Percentiles rank a stretch among this genome's conserved stretches.
Conservation (phyloP, 495 filamentous ascomycete species). For the Geoglossum glabrum region DNA sequence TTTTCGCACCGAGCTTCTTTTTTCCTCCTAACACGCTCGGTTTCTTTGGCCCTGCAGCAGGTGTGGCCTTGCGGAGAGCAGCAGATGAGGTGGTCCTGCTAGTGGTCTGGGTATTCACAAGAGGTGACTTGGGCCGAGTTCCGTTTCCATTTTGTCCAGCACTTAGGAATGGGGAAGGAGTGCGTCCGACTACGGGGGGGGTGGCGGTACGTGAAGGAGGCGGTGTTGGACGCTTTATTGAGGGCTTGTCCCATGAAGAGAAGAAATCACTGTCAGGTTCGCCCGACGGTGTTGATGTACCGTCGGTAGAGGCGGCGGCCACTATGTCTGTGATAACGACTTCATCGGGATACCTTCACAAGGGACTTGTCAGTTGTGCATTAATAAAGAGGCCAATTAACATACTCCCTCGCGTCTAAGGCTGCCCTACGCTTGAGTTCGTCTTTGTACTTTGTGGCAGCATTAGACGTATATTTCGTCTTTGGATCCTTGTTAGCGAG, state of each 20-base stretch:
- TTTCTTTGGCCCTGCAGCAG: conserved; percentile 44
- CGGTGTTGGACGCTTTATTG: conserved; percentile 90
- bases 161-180: conserved; percentile 73
- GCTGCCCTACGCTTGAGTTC: conserved; percentile 70
- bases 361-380: not conserved
- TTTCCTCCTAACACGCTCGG: conserved; percentile 74
- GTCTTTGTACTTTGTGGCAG: conserved; percentile 90
- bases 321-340: conserved; percentile 64
- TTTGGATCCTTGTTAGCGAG: conserved; percentile 89
- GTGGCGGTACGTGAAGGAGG: conserved; percentile 82
- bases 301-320: conserved; percentile 35
- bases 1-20: conserved; percentile 90
- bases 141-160: conserved; percentile 48
- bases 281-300: conserved; percentile 47
- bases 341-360: conserved; percentile 57
- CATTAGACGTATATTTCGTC: conserved; percentile 82
- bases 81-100: conserved; percentile 50
- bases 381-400: conserved; percentile 5
- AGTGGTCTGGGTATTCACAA: conserved; percentile 37
- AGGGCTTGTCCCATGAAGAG: conserved; percentile 94
- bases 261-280: conserved; percentile 90
- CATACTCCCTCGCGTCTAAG: conserved; percentile 61
- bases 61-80: conserved; percentile 51
- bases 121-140: conserved; percentile 60
- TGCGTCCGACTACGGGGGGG: conserved; percentile 66